Base-by-base conservation (phyloP, 495 filamentous ascomycete genomes). In the Hyaloscypha variabilis region DNA sequence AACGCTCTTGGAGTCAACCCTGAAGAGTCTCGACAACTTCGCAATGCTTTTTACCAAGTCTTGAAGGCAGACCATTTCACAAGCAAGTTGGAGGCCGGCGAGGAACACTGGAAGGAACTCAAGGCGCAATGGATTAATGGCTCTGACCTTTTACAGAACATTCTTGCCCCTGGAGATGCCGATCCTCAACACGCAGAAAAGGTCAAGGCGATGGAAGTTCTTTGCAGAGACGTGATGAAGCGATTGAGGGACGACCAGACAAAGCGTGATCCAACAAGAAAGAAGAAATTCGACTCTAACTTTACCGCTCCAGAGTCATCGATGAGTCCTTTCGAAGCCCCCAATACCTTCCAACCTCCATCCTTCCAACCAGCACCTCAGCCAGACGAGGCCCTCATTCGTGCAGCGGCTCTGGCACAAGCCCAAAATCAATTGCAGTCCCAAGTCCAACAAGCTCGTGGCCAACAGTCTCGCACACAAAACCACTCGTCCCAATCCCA, bases 191-290 rank as follows among this genome's bases (percentile, higher is more conserved):
- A 88, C 60, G 58, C 72, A n/a, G 75, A 72, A 54, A 91, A 87
- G 69, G 65, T 84, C 30, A 90, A 85, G 73, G 89, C 90, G 11
- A 72, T 94, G 46, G 87, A 93, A 58, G 78, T 88, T 1, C 78
- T 94, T 2, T 88, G 86, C 58, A 80, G 88, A 42, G 91, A 94
- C 78, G 89, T 89, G 6, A 85, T 88, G 82, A 91, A 93, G 74
- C 82, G 91, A 28, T 82, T 90, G 30, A 85, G 88, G 13, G 87
- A 90, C 67, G 88, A 92, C 67, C 84, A 84, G 62, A 83, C 81
- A 0, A 87, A 85, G 69, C 76, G 81, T 62, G 83, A 89, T 73
- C 82, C 86, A 1, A 74, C 77, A 5, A 75, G 77, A 60, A 88
- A 86, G 71, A 83, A 77, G 63, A 75, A 73, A 34, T 69, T 70